phyloP scores from a whole-genome alignment of 2,329 filamentous ascomycete species.

The Lachnellula willkommii region DNA sequence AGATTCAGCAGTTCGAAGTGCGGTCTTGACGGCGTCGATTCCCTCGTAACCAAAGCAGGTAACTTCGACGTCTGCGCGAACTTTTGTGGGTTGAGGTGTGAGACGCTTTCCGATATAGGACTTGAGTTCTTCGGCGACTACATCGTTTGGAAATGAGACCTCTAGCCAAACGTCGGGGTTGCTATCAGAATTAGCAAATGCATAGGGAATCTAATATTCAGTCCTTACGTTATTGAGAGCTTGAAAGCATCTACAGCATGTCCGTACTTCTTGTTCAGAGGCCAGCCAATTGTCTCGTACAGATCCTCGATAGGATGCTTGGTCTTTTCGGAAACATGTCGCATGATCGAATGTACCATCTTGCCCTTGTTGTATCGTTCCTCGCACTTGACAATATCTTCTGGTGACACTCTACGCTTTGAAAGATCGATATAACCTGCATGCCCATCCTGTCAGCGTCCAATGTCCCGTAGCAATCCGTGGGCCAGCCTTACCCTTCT shows the following conservation, averaged over 20 bases:
- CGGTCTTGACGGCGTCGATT: conserved; percentile 95
- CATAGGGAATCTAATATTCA: conserved; percentile 3
- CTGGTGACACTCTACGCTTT: conserved; percentile 94
- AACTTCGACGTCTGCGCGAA: conserved; percentile 95
- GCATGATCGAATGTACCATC: conserved; percentile 98
- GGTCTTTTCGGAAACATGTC: conserved; percentile 97
- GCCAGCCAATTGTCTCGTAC: conserved; percentile 94
- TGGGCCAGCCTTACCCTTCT: conserved; percentile 64
- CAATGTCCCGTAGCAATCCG: conserved; percentile 2
- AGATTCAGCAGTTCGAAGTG: conserved; percentile 84
- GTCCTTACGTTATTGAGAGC: conserved; percentile 84
- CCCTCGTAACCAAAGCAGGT: conserved; percentile 95
- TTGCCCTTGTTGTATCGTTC: conserved; percentile 99
- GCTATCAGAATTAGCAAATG: conserved; percentile 39
- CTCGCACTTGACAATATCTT: conserved; percentile 97
- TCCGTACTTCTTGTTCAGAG: conserved; percentile 94
- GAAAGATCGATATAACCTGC: conserved; percentile 94
- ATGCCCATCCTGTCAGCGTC: conserved; percentile 6
- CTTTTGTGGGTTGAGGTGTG: conserved; percentile 97
- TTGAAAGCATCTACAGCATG: conserved; percentile 98
- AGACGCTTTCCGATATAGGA: conserved; percentile 95
- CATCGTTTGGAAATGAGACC: conserved; percentile 78
- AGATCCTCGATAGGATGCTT: conserved; percentile 88
- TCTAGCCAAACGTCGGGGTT: conserved; percentile 97
- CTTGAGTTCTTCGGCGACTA: conserved; percentile 83